phyloP scores from a whole-genome alignment of 2,329 filamentous ascomycete genomes.

The Fusarium secorum region DNA sequence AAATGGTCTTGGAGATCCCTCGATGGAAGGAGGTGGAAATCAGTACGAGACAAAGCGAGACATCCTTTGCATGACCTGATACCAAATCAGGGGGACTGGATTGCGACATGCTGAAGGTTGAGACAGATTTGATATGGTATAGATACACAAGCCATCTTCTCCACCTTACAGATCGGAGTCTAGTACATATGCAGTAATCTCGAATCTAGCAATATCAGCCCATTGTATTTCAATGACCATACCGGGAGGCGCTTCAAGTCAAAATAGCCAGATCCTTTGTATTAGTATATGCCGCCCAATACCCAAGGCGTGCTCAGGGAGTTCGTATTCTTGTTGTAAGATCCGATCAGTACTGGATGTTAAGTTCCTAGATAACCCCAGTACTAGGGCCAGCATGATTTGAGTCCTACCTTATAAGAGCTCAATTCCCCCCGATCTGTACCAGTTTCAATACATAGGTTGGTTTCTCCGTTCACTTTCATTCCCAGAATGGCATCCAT shows the following conservation, averaged over 20 bases:
- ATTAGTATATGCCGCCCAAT: too few relatives aligned
- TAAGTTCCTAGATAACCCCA: too few relatives aligned
- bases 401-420: background rate
- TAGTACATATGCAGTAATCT: constrained; percentile 32
- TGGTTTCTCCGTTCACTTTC: background rate
- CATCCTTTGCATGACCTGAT: background rate
- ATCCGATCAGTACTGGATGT: background rate
- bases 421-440: background rate
- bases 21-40: rapidly evolving
- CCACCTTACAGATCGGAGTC: constrained; percentile 32
- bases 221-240: background rate
- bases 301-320: too few relatives aligned
- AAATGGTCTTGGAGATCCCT: too few relatives aligned
- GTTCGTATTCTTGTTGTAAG: constrained; percentile 17
- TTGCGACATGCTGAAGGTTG: background rate
- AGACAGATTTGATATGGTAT: background rate
- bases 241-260: background rate
- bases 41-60: too few relatives aligned
- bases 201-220: constrained; percentile 20
- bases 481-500: background rate
- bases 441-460: rapidly evolving
- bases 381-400: background rate
- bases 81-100: too few relatives aligned
- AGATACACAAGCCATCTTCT: background rate
- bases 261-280: background rate